Percentiles rank a stretch among this genome's conserved stretches.
phyloP scores from a whole-genome alignment of 345 rosid species.

The Ceriops decandra region DNA sequence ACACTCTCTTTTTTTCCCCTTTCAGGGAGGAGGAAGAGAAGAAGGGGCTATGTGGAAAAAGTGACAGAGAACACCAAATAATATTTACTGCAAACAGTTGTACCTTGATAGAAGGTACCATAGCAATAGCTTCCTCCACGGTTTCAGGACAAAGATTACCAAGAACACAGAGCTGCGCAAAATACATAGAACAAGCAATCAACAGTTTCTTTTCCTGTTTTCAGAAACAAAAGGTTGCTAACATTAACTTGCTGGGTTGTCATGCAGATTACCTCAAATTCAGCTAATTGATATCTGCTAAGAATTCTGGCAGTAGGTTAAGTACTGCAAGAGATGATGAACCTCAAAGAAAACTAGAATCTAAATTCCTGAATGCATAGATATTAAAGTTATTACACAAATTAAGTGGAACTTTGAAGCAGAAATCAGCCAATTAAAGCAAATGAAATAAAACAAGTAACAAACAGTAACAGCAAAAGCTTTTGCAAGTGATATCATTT shows the following conservation, averaged over 20 bases:
- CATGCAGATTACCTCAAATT: slow-evolving; percentile 66
- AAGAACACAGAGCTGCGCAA: slow-evolving; percentile 88
- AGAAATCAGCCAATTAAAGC: too few relatives aligned
- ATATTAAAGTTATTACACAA: too few relatives aligned
- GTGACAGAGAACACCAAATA: not conserved
- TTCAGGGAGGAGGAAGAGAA: not conserved
- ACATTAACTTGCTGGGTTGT: not conserved
- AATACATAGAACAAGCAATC: not conserved
- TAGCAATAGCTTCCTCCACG: slow-evolving; percentile 94
- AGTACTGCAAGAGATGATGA: slow-evolving; percentile 27
- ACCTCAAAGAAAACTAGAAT: too few relatives aligned
- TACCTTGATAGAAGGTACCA: slow-evolving; percentile 98
- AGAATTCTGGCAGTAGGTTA: slow-evolving; percentile 65
- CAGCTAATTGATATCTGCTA: slow-evolving; percentile 82
- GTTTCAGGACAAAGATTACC: slow-evolving; percentile 98
- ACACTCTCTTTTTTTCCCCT: too few relatives aligned
- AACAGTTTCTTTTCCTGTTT: not conserved
- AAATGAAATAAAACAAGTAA: not conserved
- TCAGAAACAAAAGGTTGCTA: too few relatives aligned
- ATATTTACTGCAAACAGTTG: not conserved
- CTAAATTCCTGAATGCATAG: too few relatives aligned
- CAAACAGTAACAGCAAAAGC: not conserved
- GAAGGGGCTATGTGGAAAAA: not conserved
- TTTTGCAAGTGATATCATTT: not conserved
- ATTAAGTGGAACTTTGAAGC: too few relatives aligned